These are phyloP conservation scores for Wallacemonas sp. DNA, from an alignment of 208 protist species.

Conservation along the genomic window DNA sequence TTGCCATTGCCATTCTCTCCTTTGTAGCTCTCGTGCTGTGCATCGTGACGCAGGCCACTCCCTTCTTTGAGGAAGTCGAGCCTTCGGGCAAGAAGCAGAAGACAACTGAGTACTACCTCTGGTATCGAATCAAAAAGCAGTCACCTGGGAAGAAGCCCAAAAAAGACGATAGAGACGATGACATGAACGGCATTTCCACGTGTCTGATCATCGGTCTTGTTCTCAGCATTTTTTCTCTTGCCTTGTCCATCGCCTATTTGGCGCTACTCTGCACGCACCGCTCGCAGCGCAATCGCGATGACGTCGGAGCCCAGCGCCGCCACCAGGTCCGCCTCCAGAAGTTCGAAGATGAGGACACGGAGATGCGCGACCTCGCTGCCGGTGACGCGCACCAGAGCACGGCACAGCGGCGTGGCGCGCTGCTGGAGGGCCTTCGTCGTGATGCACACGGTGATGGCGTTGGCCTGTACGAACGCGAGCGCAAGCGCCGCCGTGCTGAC, in stretches of 20 bases:
- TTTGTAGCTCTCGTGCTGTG: constrained; percentile 12
- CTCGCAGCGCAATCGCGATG: constrained; percentile 3
- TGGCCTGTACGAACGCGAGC: constrained; percentile 11
- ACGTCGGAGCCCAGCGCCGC: background rate
- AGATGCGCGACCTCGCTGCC: background rate
- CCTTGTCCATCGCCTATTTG: background rate
- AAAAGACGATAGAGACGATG: background rate
- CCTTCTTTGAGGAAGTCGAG: background rate
- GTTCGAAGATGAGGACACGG: background rate
- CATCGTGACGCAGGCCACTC: constrained; percentile 7
- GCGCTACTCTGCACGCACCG: constrained; percentile 4
- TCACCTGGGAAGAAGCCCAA: background rate
- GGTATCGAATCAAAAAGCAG: background rate
- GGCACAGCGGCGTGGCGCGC: background rate
- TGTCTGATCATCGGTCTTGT: constrained; percentile 10
- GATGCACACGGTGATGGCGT: constrained; percentile 4
- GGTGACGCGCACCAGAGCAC: background rate
- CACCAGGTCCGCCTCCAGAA: background rate
- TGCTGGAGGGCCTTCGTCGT: background rate
- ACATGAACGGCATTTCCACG: background rate
- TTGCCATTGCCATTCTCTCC: background rate
- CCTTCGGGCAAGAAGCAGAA: background rate
- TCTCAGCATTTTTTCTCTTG: background rate
- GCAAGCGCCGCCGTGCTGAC: constrained; percentile 8
- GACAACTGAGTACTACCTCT: background rate